phyloP scores from a whole-genome alignment of 1,284 basidiomycete species.

The Heterobasidion irregulare region DNA sequence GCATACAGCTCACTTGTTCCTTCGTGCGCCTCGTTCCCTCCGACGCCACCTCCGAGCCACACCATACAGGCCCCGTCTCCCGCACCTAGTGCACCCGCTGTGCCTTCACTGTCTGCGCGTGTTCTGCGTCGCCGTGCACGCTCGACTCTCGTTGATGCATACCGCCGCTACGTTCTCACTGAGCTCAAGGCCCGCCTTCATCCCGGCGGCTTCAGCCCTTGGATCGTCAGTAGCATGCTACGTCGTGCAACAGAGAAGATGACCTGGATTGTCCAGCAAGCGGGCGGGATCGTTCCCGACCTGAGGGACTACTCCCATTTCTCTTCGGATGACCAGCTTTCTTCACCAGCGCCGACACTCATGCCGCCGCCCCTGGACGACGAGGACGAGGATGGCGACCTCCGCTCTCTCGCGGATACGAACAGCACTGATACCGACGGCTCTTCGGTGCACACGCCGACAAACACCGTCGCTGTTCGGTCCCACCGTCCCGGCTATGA shows the following conservation, averaged over 20 bases:
- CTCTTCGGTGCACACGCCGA: conserved; percentile 47
- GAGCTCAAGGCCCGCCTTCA: conserved; percentile 28
- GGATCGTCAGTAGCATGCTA: conserved; percentile 48
- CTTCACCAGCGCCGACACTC: conserved; percentile 5
- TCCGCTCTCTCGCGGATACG: conserved; percentile 17
- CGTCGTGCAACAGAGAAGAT: conserved; percentile 39
- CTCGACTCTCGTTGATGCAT: conserved; percentile 68
- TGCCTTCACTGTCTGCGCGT: conserved; percentile 12
- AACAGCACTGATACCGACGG: conserved; percentile 41
- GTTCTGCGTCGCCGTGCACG: conserved; percentile 58
- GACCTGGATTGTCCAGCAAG: conserved; percentile 34
- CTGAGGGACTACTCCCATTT: conserved; percentile 7
- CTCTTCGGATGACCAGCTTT: conserved; percentile 3
- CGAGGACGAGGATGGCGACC: conserved; percentile 24
- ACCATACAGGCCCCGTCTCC: conserved; percentile 10
- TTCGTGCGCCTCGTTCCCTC: conserved; percentile 17
- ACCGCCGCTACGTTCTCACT: conserved; percentile 57
- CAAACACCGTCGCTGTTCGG: conserved; percentile 15
- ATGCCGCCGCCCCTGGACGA: conserved; percentile 15
- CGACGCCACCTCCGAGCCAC: conserved; percentile 13
- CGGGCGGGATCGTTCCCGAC: conserved; percentile 22
- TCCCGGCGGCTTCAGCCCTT: conserved; percentile 35
- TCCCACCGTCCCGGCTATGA: conserved; percentile 11
- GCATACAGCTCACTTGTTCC: conserved; percentile 11
- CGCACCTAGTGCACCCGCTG: conserved; percentile 12